Evolutionary conservation across 2,329 filamentous ascomycete genomes (phyloP), one percentile per base, ranked within the genome.

Genomic region (Microsporum audouinii): DNA sequence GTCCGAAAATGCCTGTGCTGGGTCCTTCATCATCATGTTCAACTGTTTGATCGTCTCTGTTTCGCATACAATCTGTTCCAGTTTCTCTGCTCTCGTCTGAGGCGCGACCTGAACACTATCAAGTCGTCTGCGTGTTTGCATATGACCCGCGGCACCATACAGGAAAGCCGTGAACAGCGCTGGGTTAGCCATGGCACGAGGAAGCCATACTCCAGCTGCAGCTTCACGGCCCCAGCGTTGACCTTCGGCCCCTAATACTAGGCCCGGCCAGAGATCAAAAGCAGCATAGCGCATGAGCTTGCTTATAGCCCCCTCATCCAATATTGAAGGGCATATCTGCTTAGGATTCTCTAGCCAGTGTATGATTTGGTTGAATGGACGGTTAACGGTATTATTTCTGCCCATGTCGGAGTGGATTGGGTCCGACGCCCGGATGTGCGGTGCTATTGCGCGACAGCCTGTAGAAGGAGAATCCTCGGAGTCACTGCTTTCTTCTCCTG

Each of bases 31-130:
- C 63, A 66, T 67, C 59, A 65, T 64, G 43, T 70, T 69, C 12
- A 71, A 59, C 41, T 65, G 65, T 49, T 69, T 66, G 34, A 71
- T 65, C 29, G 68, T 67, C 61, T 69, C 66, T 8, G 60, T 60
- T 56, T 66, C 65, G 45, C 65, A 65, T 3, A 65, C 51, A 36
- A 65, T 64, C 47, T 65, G 65, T 55, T 66, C 65, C 5, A 65
- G 45, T 49, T 63, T 63, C 56, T 66, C 65, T 34, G 63, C 63
- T 12, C 57, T 60, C 8, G 65, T 66, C 29, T 66, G 64, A 12
- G 61, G 64, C 3, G 31, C 31, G 7, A 64, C 43, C n/a, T 62
- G 60, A 2, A 56, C 45, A 23, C 61, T 59, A 36, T 64, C 63
- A 2, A 66, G 53, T 6, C 64, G 62, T 29, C 61, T 60, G 10